A percentile compares a stretch with the other conserved stretches of the same genome.
Conservation (phyloP, 2,329 filamentous ascomycete genomes). For the Tolypocladium amazonense region DNA sequence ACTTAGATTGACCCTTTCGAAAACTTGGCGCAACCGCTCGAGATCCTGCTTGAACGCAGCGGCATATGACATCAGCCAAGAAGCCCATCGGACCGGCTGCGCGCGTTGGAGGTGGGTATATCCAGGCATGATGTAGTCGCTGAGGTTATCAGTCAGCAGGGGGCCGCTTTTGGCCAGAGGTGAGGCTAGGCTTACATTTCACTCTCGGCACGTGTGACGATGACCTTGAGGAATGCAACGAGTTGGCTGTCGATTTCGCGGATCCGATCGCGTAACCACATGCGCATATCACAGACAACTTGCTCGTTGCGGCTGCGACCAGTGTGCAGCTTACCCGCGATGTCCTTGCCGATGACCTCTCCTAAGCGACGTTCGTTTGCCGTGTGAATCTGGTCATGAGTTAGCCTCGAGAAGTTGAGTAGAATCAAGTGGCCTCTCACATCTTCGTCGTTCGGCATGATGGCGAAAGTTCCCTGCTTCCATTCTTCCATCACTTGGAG, state of each 20-base stretch:
- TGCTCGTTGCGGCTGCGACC: conserved; percentile 84
- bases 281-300: conserved; percentile 78
- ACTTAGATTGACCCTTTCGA: conserved; percentile 22
- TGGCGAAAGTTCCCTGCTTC: not conserved
- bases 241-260: conserved; percentile 59
- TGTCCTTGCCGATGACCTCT: conserved; percentile 78
- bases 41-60: conserved; percentile 64
- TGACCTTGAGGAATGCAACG: conserved; percentile 58
- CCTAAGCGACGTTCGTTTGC: conserved; percentile 63
- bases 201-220: conserved; percentile 56
- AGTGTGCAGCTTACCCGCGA: conserved; percentile 83
- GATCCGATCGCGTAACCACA: conserved; percentile 75
- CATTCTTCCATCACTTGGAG: not conserved
- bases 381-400: conserved; percentile 42
- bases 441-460: not conserved
- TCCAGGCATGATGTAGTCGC: conserved; percentile 68
- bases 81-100: conserved; percentile 68
- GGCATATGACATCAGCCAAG: conserved; percentile 71
- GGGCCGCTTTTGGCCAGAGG: not conserved
- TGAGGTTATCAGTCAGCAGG: not conserved
- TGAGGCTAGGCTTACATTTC: conserved; percentile 38
- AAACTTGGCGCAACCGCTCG: conserved; percentile 63
- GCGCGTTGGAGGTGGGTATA: conserved; percentile 84
- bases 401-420: not conserved
- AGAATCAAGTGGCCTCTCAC: not conserved